These are phyloP conservation scores for Cymodocea nodosa DNA, from an alignment of 116 monocot species.

Conservation along the genomic window DNA sequence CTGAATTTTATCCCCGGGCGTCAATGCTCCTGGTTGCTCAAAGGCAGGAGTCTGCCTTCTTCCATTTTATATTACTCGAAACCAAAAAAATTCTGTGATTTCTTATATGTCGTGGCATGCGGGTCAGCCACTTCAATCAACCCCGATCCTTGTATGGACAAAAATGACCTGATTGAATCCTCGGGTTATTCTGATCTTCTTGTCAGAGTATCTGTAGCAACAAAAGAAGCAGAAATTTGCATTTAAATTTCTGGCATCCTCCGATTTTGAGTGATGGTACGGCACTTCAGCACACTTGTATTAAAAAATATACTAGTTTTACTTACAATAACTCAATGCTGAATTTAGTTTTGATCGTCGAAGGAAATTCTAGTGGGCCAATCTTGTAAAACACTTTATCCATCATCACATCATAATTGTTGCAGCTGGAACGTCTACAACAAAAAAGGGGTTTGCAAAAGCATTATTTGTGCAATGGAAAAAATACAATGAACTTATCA, in stretches of 20 bases:
- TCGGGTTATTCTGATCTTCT: slow-evolving; percentile 45
- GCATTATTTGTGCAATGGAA: neutral
- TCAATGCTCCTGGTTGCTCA: no score
- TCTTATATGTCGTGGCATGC: no score
- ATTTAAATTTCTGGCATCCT: no score
- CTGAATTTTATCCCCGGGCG: no score
- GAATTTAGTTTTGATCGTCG: slow-evolving; percentile 27
- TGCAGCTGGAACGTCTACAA: slow-evolving; percentile 27
- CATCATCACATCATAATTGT: slow-evolving; percentile 28
- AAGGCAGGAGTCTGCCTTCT: no score
- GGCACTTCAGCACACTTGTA: no score
- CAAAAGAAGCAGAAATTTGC: neutral
- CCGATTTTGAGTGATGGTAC: no score
- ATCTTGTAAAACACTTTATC: slow-evolving; percentile 19
- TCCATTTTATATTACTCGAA: no score
- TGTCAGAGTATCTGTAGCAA: slow-evolving; percentile 45
- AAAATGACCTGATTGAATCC: slow-evolving; percentile 18
- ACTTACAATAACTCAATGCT: slow-evolving; percentile 61
- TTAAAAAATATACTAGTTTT: neutral
- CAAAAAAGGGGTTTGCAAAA: neutral
- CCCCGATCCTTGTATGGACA: slow-evolving; percentile 25
- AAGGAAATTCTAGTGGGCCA: slow-evolving; percentile 40
- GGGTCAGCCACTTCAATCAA: no score
- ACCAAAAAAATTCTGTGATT: no score
- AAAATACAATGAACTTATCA: neutral